phyloP scores from a whole-genome alignment of 1,284 basidiomycete genomes.

The Melampsora occidentalis region DNA sequence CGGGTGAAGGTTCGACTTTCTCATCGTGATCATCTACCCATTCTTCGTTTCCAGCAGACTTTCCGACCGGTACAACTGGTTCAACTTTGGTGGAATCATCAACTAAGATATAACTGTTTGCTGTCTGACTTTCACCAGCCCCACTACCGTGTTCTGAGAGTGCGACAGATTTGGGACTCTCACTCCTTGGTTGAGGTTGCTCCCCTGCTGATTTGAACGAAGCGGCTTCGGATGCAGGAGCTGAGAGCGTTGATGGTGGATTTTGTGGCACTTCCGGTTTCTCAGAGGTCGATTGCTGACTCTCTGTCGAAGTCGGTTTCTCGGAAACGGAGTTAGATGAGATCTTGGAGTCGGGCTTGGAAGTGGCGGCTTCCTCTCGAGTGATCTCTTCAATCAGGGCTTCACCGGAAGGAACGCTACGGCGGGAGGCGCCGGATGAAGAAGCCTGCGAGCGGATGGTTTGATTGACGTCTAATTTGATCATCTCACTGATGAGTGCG shows the following conservation, averaged over 20 bases:
- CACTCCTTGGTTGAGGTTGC: conserved; percentile 4
- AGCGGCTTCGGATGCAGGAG: neutral
- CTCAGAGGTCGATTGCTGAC: neutral
- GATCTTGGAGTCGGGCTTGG: neutral
- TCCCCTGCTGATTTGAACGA: neutral
- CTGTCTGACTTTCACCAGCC: conserved; percentile 32
- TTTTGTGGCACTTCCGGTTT: neutral
- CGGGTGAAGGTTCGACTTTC: neutral
- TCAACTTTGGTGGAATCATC: conserved; percentile 20
- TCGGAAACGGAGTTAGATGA: neutral
- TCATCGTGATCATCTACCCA: conserved; percentile 9
- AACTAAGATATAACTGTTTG: conserved; percentile 35
- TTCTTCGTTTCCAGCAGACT: neutral
- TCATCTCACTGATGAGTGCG: conserved; percentile 33
- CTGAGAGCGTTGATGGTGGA: neutral
- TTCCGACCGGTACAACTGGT: neutral
- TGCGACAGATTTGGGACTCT: neutral
- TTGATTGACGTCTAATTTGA: conserved; percentile 41
- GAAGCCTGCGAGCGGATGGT: conserved; percentile 23
- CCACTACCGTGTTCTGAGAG: conserved; percentile 41
- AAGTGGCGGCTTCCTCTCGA: conserved; percentile 22
- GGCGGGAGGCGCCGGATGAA: conserved; percentile 1
- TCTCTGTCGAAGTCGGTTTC: conserved; percentile 9
- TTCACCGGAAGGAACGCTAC: conserved; percentile 18
- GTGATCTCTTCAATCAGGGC: conserved; percentile 42